Percentiles rank a stretch among this genome's conserved stretches.
phyloP scores from a whole-genome alignment of 768 basidiomycete genomes.

The Suillus subaureus region DNA sequence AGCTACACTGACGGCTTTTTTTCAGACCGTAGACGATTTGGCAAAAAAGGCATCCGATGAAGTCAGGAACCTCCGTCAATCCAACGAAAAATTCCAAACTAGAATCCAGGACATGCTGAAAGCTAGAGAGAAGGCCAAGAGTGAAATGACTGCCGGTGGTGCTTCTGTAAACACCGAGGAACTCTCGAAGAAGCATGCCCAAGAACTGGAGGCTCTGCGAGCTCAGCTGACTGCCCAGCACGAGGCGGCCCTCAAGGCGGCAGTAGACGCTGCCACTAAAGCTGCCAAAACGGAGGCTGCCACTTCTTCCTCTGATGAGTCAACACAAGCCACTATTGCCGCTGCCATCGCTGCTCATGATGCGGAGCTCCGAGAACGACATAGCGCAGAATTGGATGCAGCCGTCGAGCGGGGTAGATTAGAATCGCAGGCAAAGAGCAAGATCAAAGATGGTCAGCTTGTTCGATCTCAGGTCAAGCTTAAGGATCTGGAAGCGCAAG shows the following conservation, averaged over 20 bases:
- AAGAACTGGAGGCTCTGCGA: constrained; percentile 60
- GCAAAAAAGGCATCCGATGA: constrained; percentile 47
- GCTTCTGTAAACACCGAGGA: constrained; percentile 38
- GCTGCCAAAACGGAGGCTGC: constrained; percentile 39
- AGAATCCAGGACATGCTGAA: constrained; percentile 56
- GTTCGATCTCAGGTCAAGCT: constrained; percentile 58
- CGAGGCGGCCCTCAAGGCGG: constrained; percentile 52
- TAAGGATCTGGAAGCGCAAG: constrained; percentile 69
- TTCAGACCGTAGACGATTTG: constrained; percentile 44
- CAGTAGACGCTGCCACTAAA: constrained; percentile 49
- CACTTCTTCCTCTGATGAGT: constrained; percentile 29
- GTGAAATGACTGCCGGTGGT: constrained; percentile 38
- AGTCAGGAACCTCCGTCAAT: constrained; percentile 39
- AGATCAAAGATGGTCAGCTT: constrained; percentile 74
- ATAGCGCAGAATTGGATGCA: constrained; percentile 57
- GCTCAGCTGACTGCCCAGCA: constrained; percentile 55
- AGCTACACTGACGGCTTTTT: constrained; percentile 4
- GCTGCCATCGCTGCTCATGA: constrained; percentile 53
- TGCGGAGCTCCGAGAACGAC: constrained; percentile 46
- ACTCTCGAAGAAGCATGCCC: constrained; percentile 52
- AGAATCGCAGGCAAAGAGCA: constrained; percentile 61
- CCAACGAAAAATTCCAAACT: constrained; percentile 58
- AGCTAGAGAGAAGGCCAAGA: constrained; percentile 54
- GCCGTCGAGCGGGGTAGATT: constrained; percentile 72
- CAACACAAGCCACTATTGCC: constrained; percentile 50